Evolutionary conservation across 176 grass and related monocot species (phyloP).

Genomic region (Aegilops umbellulata): DNA sequence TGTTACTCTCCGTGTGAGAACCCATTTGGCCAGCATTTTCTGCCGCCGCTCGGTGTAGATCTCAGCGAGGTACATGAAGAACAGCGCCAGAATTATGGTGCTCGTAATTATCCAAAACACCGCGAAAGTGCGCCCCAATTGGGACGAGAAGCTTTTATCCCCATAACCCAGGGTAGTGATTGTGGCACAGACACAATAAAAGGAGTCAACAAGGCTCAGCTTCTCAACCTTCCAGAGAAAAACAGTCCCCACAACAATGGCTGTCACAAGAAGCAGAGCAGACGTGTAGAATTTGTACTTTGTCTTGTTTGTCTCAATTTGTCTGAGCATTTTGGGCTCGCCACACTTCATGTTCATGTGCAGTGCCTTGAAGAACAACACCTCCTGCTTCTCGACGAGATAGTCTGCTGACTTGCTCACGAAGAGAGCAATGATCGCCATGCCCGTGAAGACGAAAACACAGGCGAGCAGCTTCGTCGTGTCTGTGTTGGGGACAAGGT

Average conservation of each 20-base stretch:
- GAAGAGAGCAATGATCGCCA: slow-evolving; percentile 66
- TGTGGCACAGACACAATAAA: slow-evolving; percentile 87
- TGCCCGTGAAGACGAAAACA: slow-evolving; percentile 74
- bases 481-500: slow-evolving; percentile 67
- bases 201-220: slow-evolving; percentile 73
- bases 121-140: slow-evolving; percentile 64
- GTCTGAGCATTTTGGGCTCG: slow-evolving; percentile 49
- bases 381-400: slow-evolving; percentile 92
- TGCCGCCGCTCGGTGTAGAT: slow-evolving; percentile 62
- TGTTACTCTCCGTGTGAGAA: slow-evolving; percentile 68
- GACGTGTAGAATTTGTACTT: slow-evolving; percentile 79
- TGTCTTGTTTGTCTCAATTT: slow-evolving; percentile 56
- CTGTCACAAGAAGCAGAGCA: slow-evolving; percentile 38
- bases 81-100: slow-evolving; percentile 71
- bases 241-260: slow-evolving; percentile 43
- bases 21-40: slow-evolving; percentile 83
- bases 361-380: slow-evolving; percentile 73
- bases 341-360: slow-evolving; percentile 48
- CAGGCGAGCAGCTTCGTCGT: slow-evolving; percentile 68
- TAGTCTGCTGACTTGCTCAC: slow-evolving; percentile 76
- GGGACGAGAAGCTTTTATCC: slow-evolving; percentile 75
- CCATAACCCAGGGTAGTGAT: slow-evolving; percentile 88
- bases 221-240: slow-evolving; percentile 91
- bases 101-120: slow-evolving; percentile 83
- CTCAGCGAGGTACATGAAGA: slow-evolving; percentile 87